These are phyloP conservation scores for Flaveria bidentis DNA, from an alignment of 129 eudicot genomes.

Conservation along the genomic window DNA sequence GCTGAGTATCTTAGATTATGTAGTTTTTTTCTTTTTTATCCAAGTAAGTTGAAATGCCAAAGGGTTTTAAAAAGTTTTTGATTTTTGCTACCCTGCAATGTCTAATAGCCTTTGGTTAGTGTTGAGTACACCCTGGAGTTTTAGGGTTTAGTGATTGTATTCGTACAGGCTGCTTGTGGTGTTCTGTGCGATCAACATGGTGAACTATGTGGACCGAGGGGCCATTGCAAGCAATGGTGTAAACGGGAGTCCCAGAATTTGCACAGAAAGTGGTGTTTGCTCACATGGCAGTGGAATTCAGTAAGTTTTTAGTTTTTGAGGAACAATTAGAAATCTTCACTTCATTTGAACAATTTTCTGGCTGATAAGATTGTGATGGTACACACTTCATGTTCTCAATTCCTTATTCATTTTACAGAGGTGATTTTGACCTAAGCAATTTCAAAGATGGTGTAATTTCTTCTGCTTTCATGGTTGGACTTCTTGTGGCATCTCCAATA, in stretches of 20 bases:
- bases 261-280: constrained; percentile 58
- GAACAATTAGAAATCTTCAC: neutral
- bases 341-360: neutral
- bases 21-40: neutral
- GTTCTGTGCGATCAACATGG: constrained; percentile 79
- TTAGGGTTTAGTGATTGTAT: neutral
- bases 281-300: constrained; percentile 88
- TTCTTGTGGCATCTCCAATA: constrained; percentile 91
- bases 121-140: neutral
- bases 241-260: constrained; percentile 67
- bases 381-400: neutral
- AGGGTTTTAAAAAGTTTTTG: neutral
- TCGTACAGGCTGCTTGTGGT: constrained; percentile 66
- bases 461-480: constrained; percentile 98
- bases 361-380: neutral
- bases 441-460: constrained; percentile 94
- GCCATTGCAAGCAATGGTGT: constrained; percentile 98
- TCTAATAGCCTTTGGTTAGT: no score
- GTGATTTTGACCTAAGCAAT: constrained; percentile 76
- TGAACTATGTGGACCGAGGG: constrained; percentile 92
- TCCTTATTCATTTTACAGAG: constrained; percentile 45
- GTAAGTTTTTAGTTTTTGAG: constrained; percentile 47
- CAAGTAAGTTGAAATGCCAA: constrained; percentile 2
- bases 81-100: neutral
- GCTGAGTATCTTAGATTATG: neutral